phyloP scores from a whole-genome alignment of 148 eudicot species.

The Arbutus unedo region DNA sequence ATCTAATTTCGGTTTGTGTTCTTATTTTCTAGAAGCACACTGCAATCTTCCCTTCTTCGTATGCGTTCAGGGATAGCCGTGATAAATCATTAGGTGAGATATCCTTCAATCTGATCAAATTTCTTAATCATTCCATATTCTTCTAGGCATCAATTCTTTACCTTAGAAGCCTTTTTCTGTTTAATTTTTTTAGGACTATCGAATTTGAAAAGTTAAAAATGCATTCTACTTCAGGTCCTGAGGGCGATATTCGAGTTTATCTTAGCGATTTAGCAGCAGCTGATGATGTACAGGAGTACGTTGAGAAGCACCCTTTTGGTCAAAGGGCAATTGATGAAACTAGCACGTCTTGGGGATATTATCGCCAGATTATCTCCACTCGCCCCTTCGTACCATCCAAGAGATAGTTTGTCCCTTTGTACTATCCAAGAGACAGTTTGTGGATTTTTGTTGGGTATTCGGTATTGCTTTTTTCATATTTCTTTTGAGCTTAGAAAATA shows the following conservation, averaged over 20 bases:
- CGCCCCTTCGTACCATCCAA: neutral
- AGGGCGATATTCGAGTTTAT: conserved; percentile 72
- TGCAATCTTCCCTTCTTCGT: conserved; percentile 75
- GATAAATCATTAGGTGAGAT: conserved; percentile 72
- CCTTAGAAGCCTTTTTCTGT: neutral
- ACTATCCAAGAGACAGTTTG: neutral
- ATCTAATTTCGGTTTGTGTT: conserved; percentile 2
- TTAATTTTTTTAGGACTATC: neutral
- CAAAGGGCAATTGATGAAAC: conserved; percentile 68
- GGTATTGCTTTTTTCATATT: neutral
- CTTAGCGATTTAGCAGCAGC: conserved; percentile 53
- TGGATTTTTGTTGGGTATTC: neutral
- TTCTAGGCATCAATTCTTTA: neutral
- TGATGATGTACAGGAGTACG: conserved; percentile 56
- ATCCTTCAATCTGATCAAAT: neutral
- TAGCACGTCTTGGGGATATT: conserved; percentile 66
- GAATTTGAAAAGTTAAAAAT: neutral
- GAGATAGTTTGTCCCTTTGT: neutral
- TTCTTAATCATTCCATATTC: neutral
- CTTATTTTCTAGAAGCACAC: conserved; percentile 52
- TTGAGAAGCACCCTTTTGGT: conserved; percentile 79
- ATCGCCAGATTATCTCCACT: conserved; percentile 48
- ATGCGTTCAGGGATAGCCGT: conserved; percentile 45
- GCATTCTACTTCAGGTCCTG: conserved; percentile 50
- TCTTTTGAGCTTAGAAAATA: neutral